Conservation (phyloP, 1,284 basidiomycete species). For the Cryptococcus neoformans region DNA sequence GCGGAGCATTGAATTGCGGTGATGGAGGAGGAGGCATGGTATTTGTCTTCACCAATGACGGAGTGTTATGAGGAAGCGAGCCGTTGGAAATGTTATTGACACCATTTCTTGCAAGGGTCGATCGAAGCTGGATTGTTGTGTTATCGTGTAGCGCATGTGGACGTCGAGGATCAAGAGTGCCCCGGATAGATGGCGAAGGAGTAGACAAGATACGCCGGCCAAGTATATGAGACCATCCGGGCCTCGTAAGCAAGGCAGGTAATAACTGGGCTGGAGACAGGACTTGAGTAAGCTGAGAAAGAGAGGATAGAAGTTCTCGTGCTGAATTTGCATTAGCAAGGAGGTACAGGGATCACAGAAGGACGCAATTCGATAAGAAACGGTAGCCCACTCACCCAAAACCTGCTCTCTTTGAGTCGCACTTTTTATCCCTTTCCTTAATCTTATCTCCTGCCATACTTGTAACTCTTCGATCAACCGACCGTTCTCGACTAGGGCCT, state of each 20-base stretch:
- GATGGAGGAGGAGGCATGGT: conserved; percentile 16
- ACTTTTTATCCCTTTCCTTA: conserved; percentile 22
- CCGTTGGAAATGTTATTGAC: background rate
- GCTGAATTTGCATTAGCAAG: conserved; percentile 18
- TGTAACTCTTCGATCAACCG: conserved; percentile 35
- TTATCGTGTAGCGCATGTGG: conserved; percentile 41
- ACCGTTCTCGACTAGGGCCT: conserved; percentile 28
- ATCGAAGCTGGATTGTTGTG: conserved; percentile 19
- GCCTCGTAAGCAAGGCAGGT: background rate
- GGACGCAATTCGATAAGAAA: background rate
- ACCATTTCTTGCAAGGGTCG: conserved; percentile 3
- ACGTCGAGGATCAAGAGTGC: conserved; percentile 40
- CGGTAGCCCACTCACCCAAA: conserved; percentile 24
- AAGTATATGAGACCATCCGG: conserved; percentile 33
- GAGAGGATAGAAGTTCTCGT: conserved; percentile 30
- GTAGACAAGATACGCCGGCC: conserved; percentile 25
- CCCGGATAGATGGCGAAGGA: conserved; percentile 29
- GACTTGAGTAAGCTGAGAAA: conserved; percentile 21
- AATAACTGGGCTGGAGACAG: conserved; percentile 18
- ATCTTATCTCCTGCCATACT: conserved; percentile 35
- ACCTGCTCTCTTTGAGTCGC: conserved; percentile 29
- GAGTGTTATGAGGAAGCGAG: conserved; percentile 2
- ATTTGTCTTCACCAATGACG: conserved; percentile 4
- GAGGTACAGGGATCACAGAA: no score
- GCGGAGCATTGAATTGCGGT: conserved; percentile 8